Conservation (phyloP, 78 protist genomes). For the Dictyostelium firmibasis region DNA sequence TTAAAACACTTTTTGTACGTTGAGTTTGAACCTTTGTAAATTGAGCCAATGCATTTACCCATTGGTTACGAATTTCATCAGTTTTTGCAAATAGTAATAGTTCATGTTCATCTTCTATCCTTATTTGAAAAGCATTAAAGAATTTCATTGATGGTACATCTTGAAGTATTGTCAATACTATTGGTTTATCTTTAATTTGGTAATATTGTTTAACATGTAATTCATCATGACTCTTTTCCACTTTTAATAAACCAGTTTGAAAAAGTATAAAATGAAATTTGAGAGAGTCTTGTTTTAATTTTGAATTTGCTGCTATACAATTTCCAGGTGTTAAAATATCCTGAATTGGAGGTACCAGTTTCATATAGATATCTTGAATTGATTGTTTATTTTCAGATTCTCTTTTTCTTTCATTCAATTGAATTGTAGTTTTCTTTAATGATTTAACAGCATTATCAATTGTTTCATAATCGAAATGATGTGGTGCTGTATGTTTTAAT, state of each 20-base stretch:
- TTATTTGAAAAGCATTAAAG: conserved; percentile 55
- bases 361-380: conserved; percentile 63
- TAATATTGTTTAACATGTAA: conserved; percentile 26
- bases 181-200: not conserved
- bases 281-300: conserved; percentile 43
- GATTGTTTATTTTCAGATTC: conserved; percentile 57
- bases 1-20: conserved; percentile 24
- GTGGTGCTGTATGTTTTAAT: conserved; percentile 7
- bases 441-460: conserved; percentile 16
- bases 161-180: not conserved
- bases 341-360: conserved; percentile 57
- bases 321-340: conserved; percentile 61
- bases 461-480: conserved; percentile 23
- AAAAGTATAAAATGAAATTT: conserved; percentile 32
- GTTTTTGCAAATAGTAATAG: conserved; percentile 45
- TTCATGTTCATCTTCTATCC: not conserved
- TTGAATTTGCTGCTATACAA: not conserved
- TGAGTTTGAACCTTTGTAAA: conserved; percentile 19
- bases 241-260: conserved; percentile 29
- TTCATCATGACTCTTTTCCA: not conserved
- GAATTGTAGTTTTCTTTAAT: conserved; percentile 36
- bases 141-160: conserved; percentile 47
- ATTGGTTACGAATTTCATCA: conserved; percentile 9
- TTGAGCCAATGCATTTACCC: conserved; percentile 24
- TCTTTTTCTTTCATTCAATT: conserved; percentile 71